Evolutionary conservation across 1,139 yeast species (phyloP).

Genomic region (Barnettozyma hawaiiensis): DNA sequence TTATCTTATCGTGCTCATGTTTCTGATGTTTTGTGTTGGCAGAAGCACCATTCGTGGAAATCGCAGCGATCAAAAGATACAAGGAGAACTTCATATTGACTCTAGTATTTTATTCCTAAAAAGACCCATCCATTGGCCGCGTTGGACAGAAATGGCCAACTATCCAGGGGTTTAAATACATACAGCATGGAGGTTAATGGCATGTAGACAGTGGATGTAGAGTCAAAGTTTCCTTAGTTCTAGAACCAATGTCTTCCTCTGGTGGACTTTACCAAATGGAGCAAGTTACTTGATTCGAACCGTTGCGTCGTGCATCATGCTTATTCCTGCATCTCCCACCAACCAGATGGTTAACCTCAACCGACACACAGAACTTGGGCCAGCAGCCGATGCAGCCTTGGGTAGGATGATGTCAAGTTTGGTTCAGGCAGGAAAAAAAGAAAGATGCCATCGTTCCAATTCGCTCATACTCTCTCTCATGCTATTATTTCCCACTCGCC

Average conservation of each 20-base stretch:
- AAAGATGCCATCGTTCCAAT: too few relatives aligned
- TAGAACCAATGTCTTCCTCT: background rate
- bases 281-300: background rate
- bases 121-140: too few relatives aligned
- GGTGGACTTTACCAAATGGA: background rate
- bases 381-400: background rate
- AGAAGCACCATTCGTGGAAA: constrained; percentile 1
- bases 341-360: too few relatives aligned
- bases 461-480: too few relatives aligned
- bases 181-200: too few relatives aligned
- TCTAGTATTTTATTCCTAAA: too few relatives aligned
- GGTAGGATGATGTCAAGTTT: background rate
- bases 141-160: too few relatives aligned
- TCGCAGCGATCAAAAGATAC: background rate
- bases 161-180: background rate
- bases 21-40: constrained; percentile 11
- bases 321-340: background rate
- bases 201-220: too few relatives aligned
- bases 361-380: too few relatives aligned
- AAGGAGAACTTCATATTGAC: background rate
- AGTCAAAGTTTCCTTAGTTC: background rate
- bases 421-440: background rate
- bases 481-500: too few relatives aligned
- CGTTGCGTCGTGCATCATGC: background rate
- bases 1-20: constrained; percentile 18